Conservation (phyloP, 2,329 filamentous ascomycete genomes). For the Nemania abortiva region DNA sequence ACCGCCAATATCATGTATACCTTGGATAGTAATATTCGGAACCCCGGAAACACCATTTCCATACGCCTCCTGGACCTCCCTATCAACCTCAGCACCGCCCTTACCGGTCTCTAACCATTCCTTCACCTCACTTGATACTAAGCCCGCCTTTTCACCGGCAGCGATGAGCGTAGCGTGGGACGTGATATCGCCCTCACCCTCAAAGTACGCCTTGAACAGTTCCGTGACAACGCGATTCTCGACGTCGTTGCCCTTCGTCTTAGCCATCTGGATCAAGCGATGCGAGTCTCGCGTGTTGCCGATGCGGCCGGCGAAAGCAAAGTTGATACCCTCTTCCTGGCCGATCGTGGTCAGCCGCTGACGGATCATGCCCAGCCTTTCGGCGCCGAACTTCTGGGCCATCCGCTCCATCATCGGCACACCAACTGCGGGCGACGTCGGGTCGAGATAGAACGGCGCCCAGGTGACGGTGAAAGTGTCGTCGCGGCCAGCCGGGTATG, state of each 20-base stretch:
- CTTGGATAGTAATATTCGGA: slow-evolving; percentile 76
- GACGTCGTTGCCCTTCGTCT: slow-evolving; percentile 61
- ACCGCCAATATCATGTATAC: slow-evolving; percentile 47
- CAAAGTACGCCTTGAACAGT: slow-evolving; percentile 70
- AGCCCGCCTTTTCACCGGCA: slow-evolving; percentile 62
- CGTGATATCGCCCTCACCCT: slow-evolving; percentile 70
- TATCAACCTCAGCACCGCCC: slow-evolving; percentile 62
- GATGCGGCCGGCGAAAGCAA: slow-evolving; percentile 76
- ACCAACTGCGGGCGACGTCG: slow-evolving; percentile 64
- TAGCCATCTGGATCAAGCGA: slow-evolving; percentile 77
- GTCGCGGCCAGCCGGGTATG: slow-evolving; percentile 66
- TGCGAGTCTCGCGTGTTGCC: slow-evolving; percentile 86
- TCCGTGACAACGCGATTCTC: slow-evolving; percentile 70
- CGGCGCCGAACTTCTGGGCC: slow-evolving; percentile 73
- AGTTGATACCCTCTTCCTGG: slow-evolving; percentile 75
- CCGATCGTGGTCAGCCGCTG: slow-evolving; percentile 70
- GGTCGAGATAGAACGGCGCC: slow-evolving; percentile 85
- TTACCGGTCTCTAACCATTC: slow-evolving; percentile 49
- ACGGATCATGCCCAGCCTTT: slow-evolving; percentile 68
- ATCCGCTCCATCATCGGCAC: slow-evolving; percentile 66
- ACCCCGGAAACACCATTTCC: slow-evolving; percentile 68
- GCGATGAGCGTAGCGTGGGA: slow-evolving; percentile 60
- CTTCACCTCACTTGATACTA: slow-evolving; percentile 62
- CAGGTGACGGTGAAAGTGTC: slow-evolving; percentile 81
- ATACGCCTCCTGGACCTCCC: slow-evolving; percentile 61